Evolutionary conservation across 2,329 filamentous ascomycete genomes (phyloP).

Genomic region (Bipolaris sorokiniana): DNA sequence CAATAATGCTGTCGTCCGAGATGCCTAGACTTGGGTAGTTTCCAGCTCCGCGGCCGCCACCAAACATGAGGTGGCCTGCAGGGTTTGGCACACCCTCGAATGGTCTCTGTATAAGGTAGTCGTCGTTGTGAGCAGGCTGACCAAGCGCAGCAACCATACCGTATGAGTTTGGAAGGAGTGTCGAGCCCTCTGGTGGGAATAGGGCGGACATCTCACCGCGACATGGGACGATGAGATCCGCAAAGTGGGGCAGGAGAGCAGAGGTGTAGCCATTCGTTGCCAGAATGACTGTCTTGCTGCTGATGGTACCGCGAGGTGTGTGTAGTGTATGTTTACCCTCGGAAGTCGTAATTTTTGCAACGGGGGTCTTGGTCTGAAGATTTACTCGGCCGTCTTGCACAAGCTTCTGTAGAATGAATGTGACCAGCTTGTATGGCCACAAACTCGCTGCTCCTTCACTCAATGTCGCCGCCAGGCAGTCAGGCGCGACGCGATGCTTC

Average conservation of each 20-base stretch:
- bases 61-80: conserved; percentile 69
- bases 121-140: conserved; percentile 61
- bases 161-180: conserved; percentile 64
- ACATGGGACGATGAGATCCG: conserved; percentile 76
- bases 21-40: conserved; percentile 59
- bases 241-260: conserved; percentile 71
- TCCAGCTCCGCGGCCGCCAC: conserved; percentile 68
- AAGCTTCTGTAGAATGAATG: conserved; percentile 70
- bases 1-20: conserved; percentile 65
- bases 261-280: conserved; percentile 87
- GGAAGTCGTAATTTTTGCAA: conserved; percentile 46
- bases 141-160: conserved; percentile 64
- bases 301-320: conserved; percentile 72
- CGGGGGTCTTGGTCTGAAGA: conserved; percentile 76
- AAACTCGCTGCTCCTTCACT: conserved; percentile 70
- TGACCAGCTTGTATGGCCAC: conserved; percentile 86
- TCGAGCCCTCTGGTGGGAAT: conserved; percentile 57
- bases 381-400: conserved; percentile 63
- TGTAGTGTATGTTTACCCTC: conserved; percentile 63
- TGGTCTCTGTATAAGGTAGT: conserved; percentile 76
- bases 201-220: conserved; percentile 75
- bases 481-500: conserved; percentile 55
- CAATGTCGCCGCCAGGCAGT: conserved; percentile 67
- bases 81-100: conserved; percentile 51
- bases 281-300: conserved; percentile 69